Percentiles rank a stretch among this genome's conserved stretches.
Evolutionary conservation across 371 early-diverging fungal genomes (phyloP).

Genomic region (Lichtheimia ramosa): DNA sequence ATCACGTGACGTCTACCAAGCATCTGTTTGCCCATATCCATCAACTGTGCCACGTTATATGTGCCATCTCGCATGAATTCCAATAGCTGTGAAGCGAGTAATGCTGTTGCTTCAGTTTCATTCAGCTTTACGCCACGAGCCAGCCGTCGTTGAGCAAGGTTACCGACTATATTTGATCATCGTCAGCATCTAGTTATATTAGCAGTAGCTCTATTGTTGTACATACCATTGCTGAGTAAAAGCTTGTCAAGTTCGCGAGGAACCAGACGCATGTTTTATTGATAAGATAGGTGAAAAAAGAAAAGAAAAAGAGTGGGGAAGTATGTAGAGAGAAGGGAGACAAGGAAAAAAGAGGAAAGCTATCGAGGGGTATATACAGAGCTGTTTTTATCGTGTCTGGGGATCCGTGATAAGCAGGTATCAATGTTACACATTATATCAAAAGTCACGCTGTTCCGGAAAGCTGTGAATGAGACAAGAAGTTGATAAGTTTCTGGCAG

Average conservation of each 20-base stretch:
- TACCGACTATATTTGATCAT: slow-evolving; percentile 56
- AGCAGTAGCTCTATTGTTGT: neutral
- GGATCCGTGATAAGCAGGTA: too few species aligned
- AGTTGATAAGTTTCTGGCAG: too few species aligned
- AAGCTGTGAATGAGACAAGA: too few species aligned
- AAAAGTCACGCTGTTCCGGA: too few species aligned
- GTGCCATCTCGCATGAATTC: slow-evolving; percentile 88
- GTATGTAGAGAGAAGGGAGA: neutral
- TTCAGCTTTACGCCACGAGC: slow-evolving; percentile 87
- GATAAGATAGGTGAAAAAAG: slow-evolving; percentile 2
- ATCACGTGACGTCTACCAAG: slow-evolving; percentile 86
- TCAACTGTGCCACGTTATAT: slow-evolving; percentile 84
- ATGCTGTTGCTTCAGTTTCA: slow-evolving; percentile 80
- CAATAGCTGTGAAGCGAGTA: slow-evolving; percentile 82
- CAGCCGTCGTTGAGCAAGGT: slow-evolving; percentile 85
- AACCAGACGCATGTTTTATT: slow-evolving; percentile 16
- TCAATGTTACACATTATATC: too few species aligned
- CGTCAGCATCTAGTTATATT: neutral
- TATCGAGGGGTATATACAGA: neutral
- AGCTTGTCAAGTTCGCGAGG: slow-evolving; percentile 94
- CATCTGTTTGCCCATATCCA: slow-evolving; percentile 84
- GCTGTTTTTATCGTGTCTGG: too few species aligned
- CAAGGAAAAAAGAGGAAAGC: neutral
- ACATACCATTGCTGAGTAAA: slow-evolving; percentile 63
- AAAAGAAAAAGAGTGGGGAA: slow-evolving; percentile 6